Evolutionary conservation across 495 filamentous ascomycete species (phyloP).

Genomic region (Xylaria nigripes): DNA sequence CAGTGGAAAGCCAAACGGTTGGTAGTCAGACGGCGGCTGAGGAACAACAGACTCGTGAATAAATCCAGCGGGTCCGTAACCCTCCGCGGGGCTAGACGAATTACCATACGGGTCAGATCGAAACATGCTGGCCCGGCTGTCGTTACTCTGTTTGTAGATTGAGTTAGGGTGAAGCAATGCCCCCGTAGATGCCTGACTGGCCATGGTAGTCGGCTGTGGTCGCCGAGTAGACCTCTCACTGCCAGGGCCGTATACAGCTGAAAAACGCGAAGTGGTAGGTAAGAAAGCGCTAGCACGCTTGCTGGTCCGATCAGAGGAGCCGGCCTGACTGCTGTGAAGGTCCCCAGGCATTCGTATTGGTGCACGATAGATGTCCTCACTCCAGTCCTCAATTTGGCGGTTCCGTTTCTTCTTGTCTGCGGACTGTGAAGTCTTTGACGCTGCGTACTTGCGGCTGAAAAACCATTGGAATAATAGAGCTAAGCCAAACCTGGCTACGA

Average conservation of each 20-base stretch:
- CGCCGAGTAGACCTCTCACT: slow-evolving; percentile 45
- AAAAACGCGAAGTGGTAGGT: slow-evolving; percentile 86
- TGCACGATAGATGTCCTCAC: slow-evolving; percentile 90
- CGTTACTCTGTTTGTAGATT: slow-evolving; percentile 67
- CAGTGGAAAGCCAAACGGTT: slow-evolving; percentile 90
- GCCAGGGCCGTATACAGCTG: slow-evolving; percentile 68
- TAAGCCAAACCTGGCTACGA: slow-evolving; percentile 78
- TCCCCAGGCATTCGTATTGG: slow-evolving; percentile 71
- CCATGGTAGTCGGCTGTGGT: slow-evolving; percentile 81
- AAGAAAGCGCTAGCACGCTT: slow-evolving; percentile 76
- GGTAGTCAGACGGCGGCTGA: slow-evolving; percentile 95
- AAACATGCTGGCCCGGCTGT: slow-evolving; percentile 52
- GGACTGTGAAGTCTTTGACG: slow-evolving; percentile 61
- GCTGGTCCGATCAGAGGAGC: slow-evolving; percentile 58
- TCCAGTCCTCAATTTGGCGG: slow-evolving; percentile 96
- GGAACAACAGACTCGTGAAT: slow-evolving; percentile 94
- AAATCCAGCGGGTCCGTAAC: slow-evolving; percentile 79
- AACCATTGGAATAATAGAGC: slow-evolving; percentile 95
- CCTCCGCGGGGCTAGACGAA: slow-evolving; percentile 55
- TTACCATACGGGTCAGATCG: slow-evolving; percentile 43
- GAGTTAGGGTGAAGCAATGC: slow-evolving; percentile 61
- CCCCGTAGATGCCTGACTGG: slow-evolving; percentile 80
- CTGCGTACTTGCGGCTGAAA: slow-evolving; percentile 70
- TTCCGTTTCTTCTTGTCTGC: slow-evolving; percentile 71
- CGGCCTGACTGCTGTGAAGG: slow-evolving; percentile 46